A percentile compares a stretch with the other conserved stretches of the same genome.
Evolutionary conservation across 768 basidiomycete genomes (phyloP).

Genomic region (Pleurotus tuber-regium): DNA sequence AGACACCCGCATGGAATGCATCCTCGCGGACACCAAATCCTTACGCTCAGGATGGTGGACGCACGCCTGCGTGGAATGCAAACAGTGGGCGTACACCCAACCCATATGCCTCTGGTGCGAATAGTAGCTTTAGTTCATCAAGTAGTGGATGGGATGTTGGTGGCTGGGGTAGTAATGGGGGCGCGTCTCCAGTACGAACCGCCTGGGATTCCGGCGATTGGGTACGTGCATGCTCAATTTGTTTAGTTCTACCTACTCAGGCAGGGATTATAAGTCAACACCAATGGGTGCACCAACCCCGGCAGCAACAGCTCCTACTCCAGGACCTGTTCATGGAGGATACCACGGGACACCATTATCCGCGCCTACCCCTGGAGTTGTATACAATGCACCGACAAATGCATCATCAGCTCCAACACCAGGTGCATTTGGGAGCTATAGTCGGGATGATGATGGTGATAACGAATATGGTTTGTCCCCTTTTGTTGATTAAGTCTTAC

Average conservation of each 20-base stretch:
- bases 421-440: conserved; percentile 17
- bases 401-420: conserved; percentile 39
- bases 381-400: conserved; percentile 26
- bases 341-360: conserved; percentile 18
- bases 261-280: conserved; percentile 45
- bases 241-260: too few species aligned
- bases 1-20: conserved; percentile 69
- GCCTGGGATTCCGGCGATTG: conserved; percentile 16
- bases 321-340: conserved; percentile 1
- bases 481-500: too few species aligned
- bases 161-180: conserved; percentile 11
- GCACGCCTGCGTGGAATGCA: conserved; percentile 40
- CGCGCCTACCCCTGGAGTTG: conserved; percentile 36
- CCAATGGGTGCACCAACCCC: conserved; percentile 33
- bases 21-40: conserved; percentile 71
- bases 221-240: too few species aligned
- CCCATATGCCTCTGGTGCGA: conserved; percentile 11
- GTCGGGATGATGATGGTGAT: conserved; percentile 8
- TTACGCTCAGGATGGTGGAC: conserved; percentile 46
- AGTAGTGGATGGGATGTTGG: conserved; percentile 15
- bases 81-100: conserved; percentile 11
- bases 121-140: conserved; percentile 21
- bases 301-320: conserved; percentile 30
- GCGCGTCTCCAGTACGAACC: conserved; percentile 28
- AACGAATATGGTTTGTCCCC: conserved; percentile 1